Evolutionary conservation across 1,139 yeast genomes (phyloP).

Genomic region (Barnettozyma hawaiiensis): DNA sequence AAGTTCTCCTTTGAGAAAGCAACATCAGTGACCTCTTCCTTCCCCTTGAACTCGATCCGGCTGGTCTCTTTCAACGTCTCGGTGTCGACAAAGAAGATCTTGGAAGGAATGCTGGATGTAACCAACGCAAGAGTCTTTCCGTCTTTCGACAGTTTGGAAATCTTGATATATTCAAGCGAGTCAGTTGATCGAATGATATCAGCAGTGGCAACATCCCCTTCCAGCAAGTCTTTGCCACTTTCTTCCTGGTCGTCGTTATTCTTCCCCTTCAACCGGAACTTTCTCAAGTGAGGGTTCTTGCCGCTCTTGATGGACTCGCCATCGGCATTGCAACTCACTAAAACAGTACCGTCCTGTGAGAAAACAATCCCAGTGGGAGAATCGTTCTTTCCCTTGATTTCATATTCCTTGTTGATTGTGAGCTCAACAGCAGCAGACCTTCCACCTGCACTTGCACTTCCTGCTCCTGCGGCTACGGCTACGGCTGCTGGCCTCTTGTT

Average conservation of each 20-base stretch:
- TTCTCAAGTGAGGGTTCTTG: constrained; percentile 64
- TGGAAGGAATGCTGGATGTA: constrained; percentile 54
- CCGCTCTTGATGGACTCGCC: constrained; percentile 50
- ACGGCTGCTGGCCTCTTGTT: constrained; percentile 16
- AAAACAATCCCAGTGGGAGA: constrained; percentile 69
- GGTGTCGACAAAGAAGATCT: constrained; percentile 54
- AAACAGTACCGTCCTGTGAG: constrained; percentile 42
- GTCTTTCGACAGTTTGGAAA: constrained; percentile 47
- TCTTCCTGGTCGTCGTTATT: no score
- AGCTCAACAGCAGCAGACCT: constrained; percentile 47
- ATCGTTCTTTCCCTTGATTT: constrained; percentile 58
- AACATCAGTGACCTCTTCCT: constrained; percentile 47
- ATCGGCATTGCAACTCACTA: constrained; percentile 73
- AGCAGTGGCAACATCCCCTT: constrained; percentile 54
- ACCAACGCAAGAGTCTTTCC: constrained; percentile 56
- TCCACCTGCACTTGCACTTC: no score
- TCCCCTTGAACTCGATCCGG: constrained; percentile 37
- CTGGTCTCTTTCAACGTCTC: constrained; percentile 45
- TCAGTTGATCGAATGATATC: constrained; percentile 33
- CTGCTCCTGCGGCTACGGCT: no score
- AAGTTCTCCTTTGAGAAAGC: constrained; percentile 45
- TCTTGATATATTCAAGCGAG: constrained; percentile 54
- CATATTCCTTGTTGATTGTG: constrained; percentile 58
- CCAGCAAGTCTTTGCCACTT: constrained; percentile 58
- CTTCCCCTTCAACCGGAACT: constrained; percentile 44